Base-by-base conservation (phyloP, 2,329 filamentous ascomycete species). In the Graphilbum fragrans region DNA sequence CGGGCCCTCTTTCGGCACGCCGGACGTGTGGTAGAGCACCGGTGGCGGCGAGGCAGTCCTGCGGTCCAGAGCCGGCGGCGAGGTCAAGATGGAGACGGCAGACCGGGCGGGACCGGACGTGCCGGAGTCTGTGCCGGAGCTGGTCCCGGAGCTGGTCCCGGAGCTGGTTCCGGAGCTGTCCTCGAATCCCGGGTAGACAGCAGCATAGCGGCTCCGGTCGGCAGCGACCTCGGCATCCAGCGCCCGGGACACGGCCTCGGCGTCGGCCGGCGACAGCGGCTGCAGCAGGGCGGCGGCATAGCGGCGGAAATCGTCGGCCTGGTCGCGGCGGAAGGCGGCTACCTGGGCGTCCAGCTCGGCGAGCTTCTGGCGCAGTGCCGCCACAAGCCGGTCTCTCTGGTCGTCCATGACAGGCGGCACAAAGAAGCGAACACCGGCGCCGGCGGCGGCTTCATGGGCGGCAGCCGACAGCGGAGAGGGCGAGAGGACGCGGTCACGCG, bases 321-420 rank as follows among this genome's bases (percentile, higher is more conserved):
- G 68, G 47, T 73, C 69, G 53, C 66, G 66, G 49, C 70, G 72
- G 58, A 74, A 77, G 45, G 65, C 61, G 45, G 62, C 65, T 52
- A 80, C 72, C 55, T 70, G 71, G 54, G 63, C 60, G 52, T 80
- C 71, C 40, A 79, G 70, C 51, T 75, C 64, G 52, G 58, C 60
- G 48, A 74, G 69, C 64, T 69, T 72, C 51, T 58, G 59, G 50
- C 68, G 63, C 54, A 77, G 65, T 57, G 69, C 66, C 42, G 65
- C 62, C 49, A 72, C 61, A 47, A 75, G 63, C 50, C 53, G 27
- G 19, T 46, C 43, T 65, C 51, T 64, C 22, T 65, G 36, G 56
- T 71, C 41, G 20, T 42, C 43, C 45, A 47, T 47, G 38, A 34
- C 38, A 35, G 18, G 17, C 20, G 23, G 4, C 14, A 17, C n/a